Base-by-base conservation (phyloP, 192 early-diverging fungal genomes). In the Gamsiella multidivaricata region DNA sequence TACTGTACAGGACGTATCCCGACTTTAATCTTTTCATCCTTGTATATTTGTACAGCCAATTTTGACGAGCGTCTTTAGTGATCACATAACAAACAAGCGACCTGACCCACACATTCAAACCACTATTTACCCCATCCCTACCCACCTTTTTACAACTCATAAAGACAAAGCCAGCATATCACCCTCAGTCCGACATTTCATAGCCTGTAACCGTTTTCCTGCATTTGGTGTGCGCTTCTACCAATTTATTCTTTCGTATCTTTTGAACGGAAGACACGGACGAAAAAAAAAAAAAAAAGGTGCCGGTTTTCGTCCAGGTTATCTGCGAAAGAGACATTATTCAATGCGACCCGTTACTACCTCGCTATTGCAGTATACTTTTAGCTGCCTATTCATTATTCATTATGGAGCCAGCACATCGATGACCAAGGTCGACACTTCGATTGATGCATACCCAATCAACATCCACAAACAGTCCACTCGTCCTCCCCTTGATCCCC, bases 361-460 rank as follows among this genome's bases (percentile, higher is more conserved):
- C 52, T 36, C 20, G 37, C 45, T 56, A 26, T 45, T 46, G 20
- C 56, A 43, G 52, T 63, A 23, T 36, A n/a, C n/a, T n/a, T 29
- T 65, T 29, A 59, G 50, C 52, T 54, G 34, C 31, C 36, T 78
- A 33, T 20, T 78, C 45, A 32, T 69, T 54, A 56, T 69, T 29
- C 49, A 69, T 31, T 57, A 39, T 42, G 54, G 45, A n/a, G n/a
- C n/a, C n/a, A n/a, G n/a, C 7, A 42, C 45, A 22, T 42, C 55
- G 14, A 42, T 28, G 3, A 32, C 23, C 33, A 37, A 28, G 28
- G 9, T 25, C 12, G 26, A 12, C 15, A 45, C 2, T 31, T 43
- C 39, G 18, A 41, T 61, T 34, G 54, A 78, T 43, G 74, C 65
- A 41, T 66, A 58, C 22, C 74, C 74, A 4, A 64, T 69, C 45